Conservation (phyloP, 371 early-diverging fungal species). For the Enterocytospora artemiae region DNA sequence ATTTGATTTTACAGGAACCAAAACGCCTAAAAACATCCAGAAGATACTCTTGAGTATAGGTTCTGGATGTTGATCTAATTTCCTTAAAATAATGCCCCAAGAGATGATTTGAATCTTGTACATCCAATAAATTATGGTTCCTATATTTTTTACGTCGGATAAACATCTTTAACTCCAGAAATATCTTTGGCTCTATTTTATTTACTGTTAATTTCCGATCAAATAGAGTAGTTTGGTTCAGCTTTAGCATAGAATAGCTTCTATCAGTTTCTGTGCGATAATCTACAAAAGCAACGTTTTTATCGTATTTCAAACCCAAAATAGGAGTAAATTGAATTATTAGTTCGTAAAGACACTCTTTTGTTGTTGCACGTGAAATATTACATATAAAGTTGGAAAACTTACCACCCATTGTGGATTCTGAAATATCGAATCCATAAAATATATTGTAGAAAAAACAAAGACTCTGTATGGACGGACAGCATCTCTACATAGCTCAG, state of each 20-base stretch:
- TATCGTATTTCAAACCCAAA: conserved; percentile 4
- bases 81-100: too few species aligned
- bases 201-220: conserved; percentile 11
- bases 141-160: neutral
- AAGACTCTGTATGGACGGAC: too few species aligned
- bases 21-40: too few species aligned
- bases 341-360: conserved; percentile 15
- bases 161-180: neutral
- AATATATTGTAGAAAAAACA: too few species aligned
- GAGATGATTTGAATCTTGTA: too few species aligned
- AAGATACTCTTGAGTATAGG: too few species aligned
- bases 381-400: too few species aligned
- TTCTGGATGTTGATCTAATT: too few species aligned
- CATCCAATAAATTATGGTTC: conserved; percentile 2
- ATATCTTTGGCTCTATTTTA: neutral
- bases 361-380: conserved; percentile 6
- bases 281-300: conserved; percentile 8
- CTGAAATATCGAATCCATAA: too few species aligned
- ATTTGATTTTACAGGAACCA: too few species aligned
- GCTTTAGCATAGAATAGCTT: conserved; percentile 3
- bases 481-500: conserved; percentile 49
- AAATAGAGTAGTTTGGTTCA: conserved; percentile 11
- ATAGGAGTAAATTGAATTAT: conserved; percentile 15
- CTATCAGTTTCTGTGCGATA: conserved; percentile 1
- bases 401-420: too few species aligned